phyloP scores from a whole-genome alignment of 2,329 filamentous ascomycete genomes.

The Calonectria naviculata region DNA sequence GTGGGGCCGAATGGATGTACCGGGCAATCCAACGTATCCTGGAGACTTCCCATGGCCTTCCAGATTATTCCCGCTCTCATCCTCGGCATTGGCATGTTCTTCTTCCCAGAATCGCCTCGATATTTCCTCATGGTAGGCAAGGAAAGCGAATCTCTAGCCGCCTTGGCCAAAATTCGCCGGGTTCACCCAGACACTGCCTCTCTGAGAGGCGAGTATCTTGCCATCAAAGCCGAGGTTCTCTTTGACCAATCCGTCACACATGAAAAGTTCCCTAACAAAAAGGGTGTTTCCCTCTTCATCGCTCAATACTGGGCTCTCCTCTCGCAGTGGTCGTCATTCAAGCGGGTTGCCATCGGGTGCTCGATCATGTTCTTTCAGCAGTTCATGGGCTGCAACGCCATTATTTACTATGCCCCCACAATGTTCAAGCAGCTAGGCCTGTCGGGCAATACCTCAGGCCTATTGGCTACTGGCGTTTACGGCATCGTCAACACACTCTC shows the following conservation, averaged over 20 bases:
- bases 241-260: conserved; percentile 46
- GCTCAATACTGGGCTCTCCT: conserved; percentile 46
- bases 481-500: conserved; percentile 65
- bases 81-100: conserved; percentile 63
- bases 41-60: conserved; percentile 60
- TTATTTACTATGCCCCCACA: conserved; percentile 60
- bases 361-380: conserved; percentile 67
- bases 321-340: conserved; percentile 43
- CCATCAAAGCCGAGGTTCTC: conserved; percentile 51
- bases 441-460: conserved; percentile 51
- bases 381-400: conserved; percentile 58
- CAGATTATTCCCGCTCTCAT: conserved; percentile 68
- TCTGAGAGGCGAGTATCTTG: conserved; percentile 46
- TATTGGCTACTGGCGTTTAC: conserved; percentile 68
- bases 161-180: conserved; percentile 46
- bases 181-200: conserved; percentile 44
- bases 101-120: conserved; percentile 57
- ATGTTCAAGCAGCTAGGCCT: conserved; percentile 58
- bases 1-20: conserved; percentile 54
- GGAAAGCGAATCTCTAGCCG: conserved; percentile 44
- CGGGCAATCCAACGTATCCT: conserved; percentile 56
- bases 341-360: conserved; percentile 65
- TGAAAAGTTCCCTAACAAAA: conserved; percentile 45
- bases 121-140: conserved; percentile 46
- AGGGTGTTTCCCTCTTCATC: conserved; percentile 42